Evolutionary conservation across 2,329 filamentous ascomycete species (phyloP).

Genomic region (Monosporascus sp.): DNA sequence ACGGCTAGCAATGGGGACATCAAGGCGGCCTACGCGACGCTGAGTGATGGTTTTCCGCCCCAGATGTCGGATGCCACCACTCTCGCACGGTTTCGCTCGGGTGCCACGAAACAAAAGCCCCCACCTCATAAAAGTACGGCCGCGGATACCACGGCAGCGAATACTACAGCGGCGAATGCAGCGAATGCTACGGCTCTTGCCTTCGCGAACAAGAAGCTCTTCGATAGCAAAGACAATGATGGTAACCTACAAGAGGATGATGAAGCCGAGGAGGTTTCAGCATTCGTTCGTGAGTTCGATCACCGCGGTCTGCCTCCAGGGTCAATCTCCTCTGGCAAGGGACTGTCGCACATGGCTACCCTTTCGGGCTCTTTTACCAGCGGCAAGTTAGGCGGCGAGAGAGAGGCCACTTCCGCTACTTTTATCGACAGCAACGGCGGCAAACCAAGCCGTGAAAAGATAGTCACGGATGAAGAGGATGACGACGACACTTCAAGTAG

Average conservation of each 20-base stretch:
- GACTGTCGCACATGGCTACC: constrained; percentile 27
- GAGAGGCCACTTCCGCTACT: constrained; percentile 16
- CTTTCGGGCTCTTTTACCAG: constrained; percentile 24
- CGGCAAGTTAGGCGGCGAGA: constrained; percentile 20
- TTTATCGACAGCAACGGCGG: constrained; percentile 4
- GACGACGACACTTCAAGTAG: constrained; percentile 18
- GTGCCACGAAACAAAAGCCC: not conserved
- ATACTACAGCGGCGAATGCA: not conserved
- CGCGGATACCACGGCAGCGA: not conserved
- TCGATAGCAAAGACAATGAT: constrained; percentile 24
- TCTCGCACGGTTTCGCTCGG: not conserved
- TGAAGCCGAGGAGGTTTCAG: constrained; percentile 20
- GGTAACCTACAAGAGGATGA: constrained; percentile 18
- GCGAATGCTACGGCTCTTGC: not conserved
- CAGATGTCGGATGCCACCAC: constrained; percentile 19
- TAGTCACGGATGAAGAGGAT: constrained; percentile 14
- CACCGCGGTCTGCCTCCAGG: constrained; percentile 33
- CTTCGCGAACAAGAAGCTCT: not conserved
- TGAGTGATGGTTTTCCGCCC: constrained; percentile 27
- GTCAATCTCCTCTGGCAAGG: constrained; percentile 31
- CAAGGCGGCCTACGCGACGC: constrained; percentile 30
- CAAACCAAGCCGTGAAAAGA: constrained; percentile 10
- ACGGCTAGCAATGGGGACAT: constrained; percentile 28
- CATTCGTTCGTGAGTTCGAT: constrained; percentile 28
- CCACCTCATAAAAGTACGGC: not conserved